Evolutionary conservation across 2,329 filamentous ascomycete genomes (phyloP), one percentile per base, ranked within the genome.

Genomic region (Aphanoascus verrucosus): DNA sequence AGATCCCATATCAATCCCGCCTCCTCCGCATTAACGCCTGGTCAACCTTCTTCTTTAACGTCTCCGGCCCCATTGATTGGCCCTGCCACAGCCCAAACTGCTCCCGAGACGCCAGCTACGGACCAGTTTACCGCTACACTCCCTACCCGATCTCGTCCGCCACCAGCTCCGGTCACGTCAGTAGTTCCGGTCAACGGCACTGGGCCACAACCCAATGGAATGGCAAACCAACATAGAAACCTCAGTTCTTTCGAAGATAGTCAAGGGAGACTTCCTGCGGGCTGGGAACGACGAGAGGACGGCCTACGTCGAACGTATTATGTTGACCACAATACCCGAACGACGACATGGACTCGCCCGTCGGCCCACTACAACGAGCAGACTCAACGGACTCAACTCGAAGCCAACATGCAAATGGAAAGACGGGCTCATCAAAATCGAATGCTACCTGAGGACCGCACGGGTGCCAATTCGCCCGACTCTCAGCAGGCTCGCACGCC

Each of bases 291-390:
- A 53, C 82, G 93, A 54, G 91, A 97, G 69, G 93, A 98, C 67
- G 93, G 96, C 62, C 72, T 97, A 42, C 91, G 93, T 50, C 81
- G 93, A 63, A 97, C 91, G 19, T 98, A 98, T 67, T 98, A 97
- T 67, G 93, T 98, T 50, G 93, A 98, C 65, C 93, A 97, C 69
- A 97, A 97, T 69, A 95, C 90, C 5, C 80, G 93, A 63, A 91
- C 93, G 53, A 98, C 93, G 0, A 97, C 91, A 62, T 98, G 93
- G 93, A 91, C 87, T 62, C 79, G 93, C 56, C 93, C 93, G 6
- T 86, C 88, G n/a, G 78, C 79, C 38, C 83, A 83, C 56, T 85
- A 84, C 63, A 90, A 84, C 56, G 83, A 85, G 44, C 82, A 82
- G 47, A 84, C 90, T 57, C 82, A 86, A 62, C 81, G 89, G 56